phyloP scores from a whole-genome alignment of 805 yeast species.

The Yamadazyma laniorum region DNA sequence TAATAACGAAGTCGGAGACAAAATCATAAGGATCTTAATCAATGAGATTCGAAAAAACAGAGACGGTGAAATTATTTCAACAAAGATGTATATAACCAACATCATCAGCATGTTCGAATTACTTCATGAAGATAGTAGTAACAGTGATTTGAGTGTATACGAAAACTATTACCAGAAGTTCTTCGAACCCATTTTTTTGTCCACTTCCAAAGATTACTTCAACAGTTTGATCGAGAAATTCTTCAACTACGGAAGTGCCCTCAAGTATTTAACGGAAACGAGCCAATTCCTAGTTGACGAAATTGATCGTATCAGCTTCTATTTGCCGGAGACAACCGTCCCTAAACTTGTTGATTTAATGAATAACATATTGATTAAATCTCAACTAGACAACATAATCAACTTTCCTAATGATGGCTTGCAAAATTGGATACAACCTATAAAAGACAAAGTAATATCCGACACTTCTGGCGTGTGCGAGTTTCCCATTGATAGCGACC shows the following conservation, averaged over 20 bases:
- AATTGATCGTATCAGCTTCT: slow-evolving; percentile 51
- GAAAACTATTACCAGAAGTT: slow-evolving; percentile 61
- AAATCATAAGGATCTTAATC: slow-evolving; percentile 49
- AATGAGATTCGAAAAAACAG: slow-evolving; percentile 57
- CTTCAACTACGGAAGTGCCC: slow-evolving; percentile 45
- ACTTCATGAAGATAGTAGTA: slow-evolving; percentile 39
- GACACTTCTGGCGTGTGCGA: background rate
- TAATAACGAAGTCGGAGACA: slow-evolving; percentile 48
- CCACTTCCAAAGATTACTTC: slow-evolving; percentile 57
- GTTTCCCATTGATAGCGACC: slow-evolving; percentile 12
- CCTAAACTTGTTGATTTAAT: slow-evolving; percentile 56
- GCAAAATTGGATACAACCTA: slow-evolving; percentile 51
- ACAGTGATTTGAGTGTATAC: slow-evolving; percentile 30
- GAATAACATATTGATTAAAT: slow-evolving; percentile 57
- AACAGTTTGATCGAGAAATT: slow-evolving; percentile 43
- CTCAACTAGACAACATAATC: slow-evolving; percentile 57
- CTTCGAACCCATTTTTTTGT: slow-evolving; percentile 66
- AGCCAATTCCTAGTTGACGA: slow-evolving; percentile 61
- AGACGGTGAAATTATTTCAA: slow-evolving; percentile 48
- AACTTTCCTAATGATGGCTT: slow-evolving; percentile 52
- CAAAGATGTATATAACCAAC: slow-evolving; percentile 58
- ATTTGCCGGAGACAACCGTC: slow-evolving; percentile 52
- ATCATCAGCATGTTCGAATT: slow-evolving; percentile 71
- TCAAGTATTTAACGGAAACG: slow-evolving; percentile 52
- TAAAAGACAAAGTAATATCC: slow-evolving; percentile 14